phyloP scores from a whole-genome alignment of 352 stramenopile species.

The Phytophthora ramorum region DNA sequence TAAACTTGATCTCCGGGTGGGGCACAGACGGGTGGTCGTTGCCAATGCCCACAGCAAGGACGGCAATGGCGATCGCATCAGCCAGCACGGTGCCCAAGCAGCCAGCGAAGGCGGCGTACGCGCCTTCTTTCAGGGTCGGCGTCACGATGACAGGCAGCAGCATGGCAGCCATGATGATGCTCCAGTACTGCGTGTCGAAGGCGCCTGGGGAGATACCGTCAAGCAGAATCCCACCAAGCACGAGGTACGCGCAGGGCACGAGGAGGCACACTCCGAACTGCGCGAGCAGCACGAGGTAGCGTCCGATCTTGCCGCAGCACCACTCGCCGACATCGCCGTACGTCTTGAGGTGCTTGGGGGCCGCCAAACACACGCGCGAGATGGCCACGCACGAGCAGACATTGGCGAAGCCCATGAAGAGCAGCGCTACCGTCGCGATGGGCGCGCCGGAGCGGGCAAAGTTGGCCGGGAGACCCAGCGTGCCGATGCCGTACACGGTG shows the following conservation, averaged over 20 bases:
- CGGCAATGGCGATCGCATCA: conserved; percentile 44
- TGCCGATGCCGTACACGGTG: conserved; percentile 72
- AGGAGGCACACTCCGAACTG: conserved; percentile 54
- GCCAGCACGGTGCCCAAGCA: conserved; percentile 53
- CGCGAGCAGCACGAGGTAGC: conserved; percentile 48
- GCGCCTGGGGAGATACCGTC: conserved; percentile 48
- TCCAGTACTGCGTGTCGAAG: conserved; percentile 49
- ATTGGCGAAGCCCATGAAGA: conserved; percentile 73
- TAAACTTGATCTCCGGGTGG: conserved; percentile 45
- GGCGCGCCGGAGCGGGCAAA: conserved; percentile 61
- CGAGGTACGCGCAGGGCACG: conserved; percentile 54
- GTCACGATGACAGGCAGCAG: conserved; percentile 54
- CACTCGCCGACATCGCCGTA: conserved; percentile 62
- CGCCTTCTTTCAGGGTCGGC: conserved; percentile 57
- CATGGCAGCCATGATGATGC: conserved; percentile 51
- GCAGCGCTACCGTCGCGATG: conserved; percentile 51
- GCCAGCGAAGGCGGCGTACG: conserved; percentile 45
- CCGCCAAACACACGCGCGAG: conserved; percentile 54
- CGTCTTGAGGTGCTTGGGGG: conserved; percentile 52
- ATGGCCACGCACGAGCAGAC: conserved; percentile 54
- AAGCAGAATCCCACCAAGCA: conserved; percentile 52
- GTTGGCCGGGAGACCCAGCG: conserved; percentile 68
- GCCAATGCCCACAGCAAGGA: conserved; percentile 47
- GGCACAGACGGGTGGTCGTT: conserved; percentile 38
- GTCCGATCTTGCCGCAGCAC: conserved; percentile 42